These are phyloP conservation scores for Inga leiocalycina DNA, from an alignment of 306 rosid genomes.

Conservation along the genomic window DNA sequence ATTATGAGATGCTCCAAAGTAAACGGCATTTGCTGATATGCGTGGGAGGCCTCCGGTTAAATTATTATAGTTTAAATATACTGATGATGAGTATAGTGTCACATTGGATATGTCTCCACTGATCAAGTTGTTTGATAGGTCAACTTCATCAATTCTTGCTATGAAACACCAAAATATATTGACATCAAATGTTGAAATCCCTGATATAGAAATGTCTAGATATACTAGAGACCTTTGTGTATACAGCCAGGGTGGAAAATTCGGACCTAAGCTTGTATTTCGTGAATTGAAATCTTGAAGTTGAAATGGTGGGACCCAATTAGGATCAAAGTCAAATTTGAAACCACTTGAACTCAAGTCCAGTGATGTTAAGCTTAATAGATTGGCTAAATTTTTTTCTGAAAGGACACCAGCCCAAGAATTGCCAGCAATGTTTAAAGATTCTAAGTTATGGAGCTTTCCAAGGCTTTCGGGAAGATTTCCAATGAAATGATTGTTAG, in stretches of 20 bases:
- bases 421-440: background rate
- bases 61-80: too few relatives aligned
- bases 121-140: background rate
- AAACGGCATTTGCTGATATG: background rate
- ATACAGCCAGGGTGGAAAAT: too few relatives aligned
- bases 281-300: background rate
- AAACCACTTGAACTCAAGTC: too few relatives aligned
- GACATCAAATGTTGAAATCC: background rate
- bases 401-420: background rate
- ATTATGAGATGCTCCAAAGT: background rate
- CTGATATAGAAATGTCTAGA: background rate
- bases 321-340: too few relatives aligned
- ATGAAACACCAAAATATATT: conserved; percentile 21
- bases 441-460: too few relatives aligned
- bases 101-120: background rate
- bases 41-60: too few relatives aligned
- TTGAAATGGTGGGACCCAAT: too few relatives aligned
- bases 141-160: background rate
- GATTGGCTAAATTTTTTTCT: background rate
- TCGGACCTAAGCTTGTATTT: too few relatives aligned
- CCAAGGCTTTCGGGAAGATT: too few relatives aligned
- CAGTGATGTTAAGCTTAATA: too few relatives aligned
- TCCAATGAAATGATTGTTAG: too few relatives aligned
- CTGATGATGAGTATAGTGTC: background rate
- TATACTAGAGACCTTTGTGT: background rate